A percentile compares a stretch with the other conserved stretches of the same genome.
Evolutionary conservation across 78 protist genomes (phyloP).

Genomic region (Pigoraptor vietnamica): DNA sequence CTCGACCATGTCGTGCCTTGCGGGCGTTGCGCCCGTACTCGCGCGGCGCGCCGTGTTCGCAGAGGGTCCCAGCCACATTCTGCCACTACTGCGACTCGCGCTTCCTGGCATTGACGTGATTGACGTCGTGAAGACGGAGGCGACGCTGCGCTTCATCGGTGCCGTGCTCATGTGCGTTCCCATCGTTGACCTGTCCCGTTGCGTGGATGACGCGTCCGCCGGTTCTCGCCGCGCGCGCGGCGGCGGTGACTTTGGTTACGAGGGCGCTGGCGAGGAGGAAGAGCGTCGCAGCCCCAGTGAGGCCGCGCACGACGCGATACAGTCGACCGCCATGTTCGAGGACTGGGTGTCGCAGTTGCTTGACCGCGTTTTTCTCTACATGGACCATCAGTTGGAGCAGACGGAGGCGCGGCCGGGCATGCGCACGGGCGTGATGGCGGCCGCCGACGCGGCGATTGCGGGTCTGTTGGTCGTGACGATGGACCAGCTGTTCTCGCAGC

Average conservation of each 20-base stretch:
- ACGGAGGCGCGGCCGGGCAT: not conserved
- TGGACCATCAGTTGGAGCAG: not conserved
- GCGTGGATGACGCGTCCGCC: not conserved
- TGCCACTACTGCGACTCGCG: not conserved
- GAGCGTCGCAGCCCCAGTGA: not conserved
- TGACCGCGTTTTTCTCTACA: not conserved
- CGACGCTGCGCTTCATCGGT: slow-evolving; percentile 18
- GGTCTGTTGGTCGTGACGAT: not conserved
- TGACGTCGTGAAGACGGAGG: slow-evolving; percentile 25
- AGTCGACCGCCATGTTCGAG: slow-evolving; percentile 11
- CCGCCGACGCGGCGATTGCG: not conserved
- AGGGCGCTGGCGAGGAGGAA: not conserved
- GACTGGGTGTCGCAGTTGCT: slow-evolving; percentile 13
- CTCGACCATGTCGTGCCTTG: not conserved
- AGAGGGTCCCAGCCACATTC: not conserved
- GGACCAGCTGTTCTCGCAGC: slow-evolving; percentile 1
- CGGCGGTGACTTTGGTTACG: not conserved
- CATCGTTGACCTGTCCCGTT: not conserved
- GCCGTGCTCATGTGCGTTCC: slow-evolving; percentile 20
- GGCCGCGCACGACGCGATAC: not conserved
- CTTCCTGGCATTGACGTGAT: slow-evolving; percentile 45
- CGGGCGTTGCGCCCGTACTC: not conserved
- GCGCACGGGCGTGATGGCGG: not conserved
- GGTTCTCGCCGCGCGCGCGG: not conserved
- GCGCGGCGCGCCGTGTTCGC: not conserved